Evolutionary conservation across 2,329 filamentous ascomycete species (phyloP).

Genomic region (Penicillium sp.): DNA sequence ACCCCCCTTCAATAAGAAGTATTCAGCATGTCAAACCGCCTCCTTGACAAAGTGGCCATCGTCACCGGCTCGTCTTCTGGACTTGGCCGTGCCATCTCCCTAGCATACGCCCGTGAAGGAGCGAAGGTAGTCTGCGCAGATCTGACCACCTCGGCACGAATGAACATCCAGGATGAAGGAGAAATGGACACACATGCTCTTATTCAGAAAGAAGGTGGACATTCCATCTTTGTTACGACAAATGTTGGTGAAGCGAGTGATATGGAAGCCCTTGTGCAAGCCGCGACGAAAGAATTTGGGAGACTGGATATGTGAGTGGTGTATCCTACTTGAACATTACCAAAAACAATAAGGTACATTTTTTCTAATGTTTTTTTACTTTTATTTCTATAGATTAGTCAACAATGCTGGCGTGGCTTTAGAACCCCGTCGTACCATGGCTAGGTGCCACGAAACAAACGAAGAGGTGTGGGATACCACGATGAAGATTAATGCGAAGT

Average conservation of each 20-base stretch:
- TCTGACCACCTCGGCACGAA: conserved; percentile 20
- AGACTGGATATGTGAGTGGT: conserved; percentile 3
- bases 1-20: neutral
- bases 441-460: conserved; percentile 14
- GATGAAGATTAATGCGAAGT: conserved; percentile 33
- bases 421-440: neutral
- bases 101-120: conserved; percentile 43
- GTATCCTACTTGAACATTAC: neutral
- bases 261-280: neutral
- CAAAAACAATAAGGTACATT: neutral
- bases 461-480: conserved; percentile 46
- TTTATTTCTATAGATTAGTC: neutral
- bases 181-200: conserved; percentile 35
- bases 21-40: conserved; percentile 12
- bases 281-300: conserved; percentile 1
- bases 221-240: conserved; percentile 33
- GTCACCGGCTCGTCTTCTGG: conserved; percentile 51
- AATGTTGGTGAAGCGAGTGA: conserved; percentile 2
- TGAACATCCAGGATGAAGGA: conserved; percentile 15
- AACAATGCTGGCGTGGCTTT: conserved; percentile 5
- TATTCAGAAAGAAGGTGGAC: conserved; percentile 35
- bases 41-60: conserved; percentile 39
- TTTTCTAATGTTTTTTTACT: neutral
- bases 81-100: conserved; percentile 48
- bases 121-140: conserved; percentile 36